A percentile compares a stretch with the other conserved stretches of the same genome.
Conservation (phyloP, 441 rosid genomes). For the Biscutella laevigata region DNA sequence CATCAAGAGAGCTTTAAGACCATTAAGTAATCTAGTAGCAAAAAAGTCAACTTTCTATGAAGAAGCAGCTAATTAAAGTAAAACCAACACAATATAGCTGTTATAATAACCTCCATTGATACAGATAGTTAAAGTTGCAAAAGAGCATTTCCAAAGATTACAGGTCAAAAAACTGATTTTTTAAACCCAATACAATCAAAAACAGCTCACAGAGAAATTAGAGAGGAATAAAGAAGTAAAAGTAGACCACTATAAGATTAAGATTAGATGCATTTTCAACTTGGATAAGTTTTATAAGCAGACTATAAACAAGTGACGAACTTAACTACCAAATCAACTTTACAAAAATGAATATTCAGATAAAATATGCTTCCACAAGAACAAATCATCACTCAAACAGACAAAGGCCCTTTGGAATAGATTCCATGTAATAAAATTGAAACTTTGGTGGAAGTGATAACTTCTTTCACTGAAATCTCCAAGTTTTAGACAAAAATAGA, state of each 20-base stretch:
- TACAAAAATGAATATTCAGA: conserved; percentile 22
- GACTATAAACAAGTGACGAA: conserved; percentile 4
- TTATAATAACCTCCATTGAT: no score
- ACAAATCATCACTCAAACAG: conserved; percentile 12
- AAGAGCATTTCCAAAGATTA: not conserved
- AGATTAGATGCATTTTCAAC: conserved; percentile 7
- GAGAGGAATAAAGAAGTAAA: not conserved
- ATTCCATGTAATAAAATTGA: no score
- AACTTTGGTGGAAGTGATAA: no score
- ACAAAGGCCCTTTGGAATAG: no score
- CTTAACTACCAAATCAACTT: not conserved
- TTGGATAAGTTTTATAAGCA: conserved; percentile 7
- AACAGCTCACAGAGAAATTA: not conserved
- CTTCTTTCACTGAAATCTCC: no score
- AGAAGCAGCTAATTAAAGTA: not conserved
- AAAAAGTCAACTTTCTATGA: not conserved
- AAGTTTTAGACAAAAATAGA: no score
- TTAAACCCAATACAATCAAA: not conserved
- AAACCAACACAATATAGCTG: not conserved
- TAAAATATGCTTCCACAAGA: conserved; percentile 7
- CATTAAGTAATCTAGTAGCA: not conserved
- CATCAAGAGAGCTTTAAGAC: not conserved
- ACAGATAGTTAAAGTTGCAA: not conserved
- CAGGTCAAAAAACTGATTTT: not conserved
- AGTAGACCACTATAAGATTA: not conserved